Base-by-base conservation (phyloP, 306 rosid species). In the Fragaria iinumae region DNA sequence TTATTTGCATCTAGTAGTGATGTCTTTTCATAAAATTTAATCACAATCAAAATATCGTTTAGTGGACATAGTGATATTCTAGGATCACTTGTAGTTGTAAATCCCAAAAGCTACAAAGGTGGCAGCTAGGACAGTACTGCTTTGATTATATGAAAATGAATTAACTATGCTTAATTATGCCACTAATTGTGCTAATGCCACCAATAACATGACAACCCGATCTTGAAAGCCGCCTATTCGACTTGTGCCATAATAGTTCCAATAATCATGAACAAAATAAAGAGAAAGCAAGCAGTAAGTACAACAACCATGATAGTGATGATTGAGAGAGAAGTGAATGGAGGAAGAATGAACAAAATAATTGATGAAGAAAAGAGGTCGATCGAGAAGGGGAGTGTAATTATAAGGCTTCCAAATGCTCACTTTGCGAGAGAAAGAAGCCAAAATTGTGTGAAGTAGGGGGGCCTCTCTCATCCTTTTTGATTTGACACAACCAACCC, bases 381-480 rank as follows among this genome's bases (percentile, higher is more conserved):
- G 5, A 4, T 43, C 47, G 47, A 43, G 47, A 10, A 43, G 5
- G 20, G 81, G n/a, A 70, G 69, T 69, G 2, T 11, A 11, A 11
- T 43, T 8, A 43, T 43, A 43, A 4, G 78, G 75, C 70, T 85
- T 85, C 88, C 83, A 87, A 85, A 85, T 84, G 82, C 79, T 86
- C 84, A 84, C 90, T 89, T 91, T 89, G 88, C 53, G 44, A 55
- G 83, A 87, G 85, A 87, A 55, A 86, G 87, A 87, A 83, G 90
- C 93, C 91, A 87, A 89, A 77, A 66, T 79, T 83, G 55, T 83
- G 62, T 77, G 83, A 82, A 67, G 66, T 78, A 41, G 44, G 79
- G 88, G 83, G 82, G 20, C 67, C 67, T 60, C 18, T 72, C 32
- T 20, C 64, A 71, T 81, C 67, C 67, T 60, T 2, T 69, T 38